These are phyloP conservation scores for Rubia tinctorum DNA, from an alignment of 305 asterid species.

Conservation along the genomic window DNA sequence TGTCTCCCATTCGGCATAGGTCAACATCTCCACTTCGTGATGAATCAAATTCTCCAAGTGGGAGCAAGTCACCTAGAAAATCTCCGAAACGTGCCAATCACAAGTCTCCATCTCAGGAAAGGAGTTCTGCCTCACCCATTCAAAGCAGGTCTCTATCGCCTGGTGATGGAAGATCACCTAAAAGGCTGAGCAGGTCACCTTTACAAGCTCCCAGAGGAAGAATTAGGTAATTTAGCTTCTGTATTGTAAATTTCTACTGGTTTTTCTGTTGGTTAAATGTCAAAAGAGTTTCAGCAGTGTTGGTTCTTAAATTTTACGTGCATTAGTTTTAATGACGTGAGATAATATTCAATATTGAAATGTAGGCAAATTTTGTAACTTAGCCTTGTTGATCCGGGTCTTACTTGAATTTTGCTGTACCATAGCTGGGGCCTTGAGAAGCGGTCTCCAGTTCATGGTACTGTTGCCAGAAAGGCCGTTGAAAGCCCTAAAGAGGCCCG, in stretches of 20 bases:
- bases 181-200: slow-evolving; percentile 43
- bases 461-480: slow-evolving; percentile 40
- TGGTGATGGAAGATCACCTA: slow-evolving; percentile 40
- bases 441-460: slow-evolving; percentile 46
- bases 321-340: background rate
- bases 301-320: background rate
- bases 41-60: slow-evolving; percentile 25
- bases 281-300: background rate
- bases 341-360: background rate
- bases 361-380: background rate
- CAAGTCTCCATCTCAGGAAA: slow-evolving; percentile 50
- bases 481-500: slow-evolving; percentile 28
- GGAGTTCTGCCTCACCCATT: slow-evolving; percentile 52
- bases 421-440: slow-evolving; percentile 42
- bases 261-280: background rate
- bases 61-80: slow-evolving; percentile 39
- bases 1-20: slow-evolving; percentile 50
- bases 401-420: slow-evolving; percentile 17
- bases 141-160: slow-evolving; percentile 50
- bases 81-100: slow-evolving; percentile 42
- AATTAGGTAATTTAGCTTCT: slow-evolving; percentile 22
- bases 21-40: slow-evolving; percentile 44
- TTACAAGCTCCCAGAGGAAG: slow-evolving; percentile 43
- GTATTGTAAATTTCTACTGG: background rate
- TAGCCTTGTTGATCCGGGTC: background rate